Percentiles rank a stretch among this genome's conserved stretches.
phyloP scores from a whole-genome alignment of 108 stramenopile species.

The Seminavis robusta region DNA sequence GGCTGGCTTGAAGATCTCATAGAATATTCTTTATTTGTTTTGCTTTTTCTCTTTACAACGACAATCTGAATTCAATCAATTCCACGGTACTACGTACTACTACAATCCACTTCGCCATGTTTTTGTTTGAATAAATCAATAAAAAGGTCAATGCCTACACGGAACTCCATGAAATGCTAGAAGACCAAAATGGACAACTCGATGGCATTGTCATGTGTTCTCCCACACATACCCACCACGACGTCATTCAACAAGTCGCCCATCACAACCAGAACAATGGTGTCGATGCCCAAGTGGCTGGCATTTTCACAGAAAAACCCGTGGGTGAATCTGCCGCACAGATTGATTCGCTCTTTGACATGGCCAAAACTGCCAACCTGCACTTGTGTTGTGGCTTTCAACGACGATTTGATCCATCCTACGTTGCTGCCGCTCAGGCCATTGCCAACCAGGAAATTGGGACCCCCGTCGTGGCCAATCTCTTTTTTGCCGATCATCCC shows the following conservation, averaged over 20 bases:
- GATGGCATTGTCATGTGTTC: conserved; percentile 58
- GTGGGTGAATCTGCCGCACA: conserved; percentile 51
- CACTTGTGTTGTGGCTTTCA: conserved; percentile 74
- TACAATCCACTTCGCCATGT: not conserved
- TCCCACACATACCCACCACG: conserved; percentile 52
- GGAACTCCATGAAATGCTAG: too few relatives aligned
- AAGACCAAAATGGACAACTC: too few relatives aligned
- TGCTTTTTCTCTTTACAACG: not conserved
- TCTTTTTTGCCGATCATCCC: conserved; percentile 75
- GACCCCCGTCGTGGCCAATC: conserved; percentile 33
- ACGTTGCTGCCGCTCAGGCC: conserved; percentile 24
- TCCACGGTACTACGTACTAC: not conserved
- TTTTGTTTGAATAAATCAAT: not conserved
- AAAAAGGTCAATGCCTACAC: not conserved
- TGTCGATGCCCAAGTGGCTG: too few relatives aligned
- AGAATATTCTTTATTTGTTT: conserved; percentile 7
- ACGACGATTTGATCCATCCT: conserved; percentile 70
- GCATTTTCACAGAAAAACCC: conserved; percentile 67
- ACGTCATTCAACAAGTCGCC: conserved; percentile 42
- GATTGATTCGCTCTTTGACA: conserved; percentile 34
- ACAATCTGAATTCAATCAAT: not conserved
- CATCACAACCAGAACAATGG: too few relatives aligned
- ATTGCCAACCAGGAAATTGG: conserved; percentile 31
- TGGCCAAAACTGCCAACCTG: conserved; percentile 20
- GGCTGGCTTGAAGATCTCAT: too few relatives aligned